Evolutionary conservation across 257 asterid species (phyloP).

Genomic region (Solanum pinnatisectum): DNA sequence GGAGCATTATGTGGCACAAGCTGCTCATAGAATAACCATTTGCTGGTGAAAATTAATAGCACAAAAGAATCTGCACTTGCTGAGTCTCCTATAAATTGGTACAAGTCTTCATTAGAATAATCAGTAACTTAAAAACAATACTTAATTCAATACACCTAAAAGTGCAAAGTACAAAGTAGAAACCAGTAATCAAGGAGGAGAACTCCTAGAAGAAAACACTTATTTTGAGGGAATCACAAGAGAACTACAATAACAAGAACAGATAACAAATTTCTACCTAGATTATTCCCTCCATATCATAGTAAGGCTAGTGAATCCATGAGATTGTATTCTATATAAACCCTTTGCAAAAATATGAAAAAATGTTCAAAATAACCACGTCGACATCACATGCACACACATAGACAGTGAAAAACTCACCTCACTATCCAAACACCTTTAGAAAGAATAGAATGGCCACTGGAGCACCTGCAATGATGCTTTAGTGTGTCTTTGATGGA

Average conservation of each 20-base stretch:
- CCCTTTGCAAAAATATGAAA: not conserved
- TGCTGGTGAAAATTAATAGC: not conserved
- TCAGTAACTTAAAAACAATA: not conserved
- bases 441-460: not conserved
- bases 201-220: not conserved
- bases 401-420: not conserved
- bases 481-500: constrained; percentile 20
- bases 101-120: not conserved
- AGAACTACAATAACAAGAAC: not conserved
- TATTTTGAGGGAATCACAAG: not conserved
- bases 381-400: not conserved
- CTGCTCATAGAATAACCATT: not conserved
- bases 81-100: not conserved
- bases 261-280: not conserved
- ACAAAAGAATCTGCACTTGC: not conserved
- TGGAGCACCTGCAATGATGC: constrained; percentile 15
- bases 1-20: not conserved
- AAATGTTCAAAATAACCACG: not conserved
- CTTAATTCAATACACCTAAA: not conserved
- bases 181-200: not conserved
- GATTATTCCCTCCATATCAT: not conserved
- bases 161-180: not conserved
- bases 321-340: not conserved
- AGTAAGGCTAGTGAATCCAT: not conserved
- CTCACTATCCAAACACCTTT: not conserved